phyloP scores from a whole-genome alignment of 1,284 basidiomycete genomes.

The Sanghuangporus baumii region DNA sequence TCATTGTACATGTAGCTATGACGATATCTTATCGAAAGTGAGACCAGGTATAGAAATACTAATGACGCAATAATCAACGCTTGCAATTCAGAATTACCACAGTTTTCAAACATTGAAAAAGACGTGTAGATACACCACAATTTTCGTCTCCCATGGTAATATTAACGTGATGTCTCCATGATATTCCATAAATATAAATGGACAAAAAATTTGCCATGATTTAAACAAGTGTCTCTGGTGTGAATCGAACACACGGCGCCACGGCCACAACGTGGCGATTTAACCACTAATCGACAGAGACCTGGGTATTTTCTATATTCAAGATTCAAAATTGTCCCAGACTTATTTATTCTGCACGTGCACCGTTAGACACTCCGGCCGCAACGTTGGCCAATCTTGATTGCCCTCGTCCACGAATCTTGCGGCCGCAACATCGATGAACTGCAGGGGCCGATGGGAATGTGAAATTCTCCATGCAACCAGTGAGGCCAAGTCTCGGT shows the following conservation, averaged over 20 bases:
- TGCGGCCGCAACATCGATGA: neutral
- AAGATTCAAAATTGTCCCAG: neutral
- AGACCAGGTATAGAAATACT: too few relatives aligned
- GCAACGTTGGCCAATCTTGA: neutral
- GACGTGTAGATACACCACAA: too few relatives aligned
- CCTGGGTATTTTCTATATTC: neutral
- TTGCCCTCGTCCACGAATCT: neutral
- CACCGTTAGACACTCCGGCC: neutral
- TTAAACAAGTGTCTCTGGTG: conserved; percentile 9
- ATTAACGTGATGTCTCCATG: neutral
- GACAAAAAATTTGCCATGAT: neutral
- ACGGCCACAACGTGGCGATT: conserved; percentile 19
- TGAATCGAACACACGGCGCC: conserved; percentile 19
- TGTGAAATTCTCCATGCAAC: too few relatives aligned
- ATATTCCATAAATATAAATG: neutral
- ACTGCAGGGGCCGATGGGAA: too few relatives aligned
- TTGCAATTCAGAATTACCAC: neutral
- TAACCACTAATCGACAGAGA: conserved; percentile 20
- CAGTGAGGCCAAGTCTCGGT: too few relatives aligned
- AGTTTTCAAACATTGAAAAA: too few relatives aligned
- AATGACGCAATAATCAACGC: neutral
- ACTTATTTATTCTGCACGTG: neutral
- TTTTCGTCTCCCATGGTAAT: neutral
- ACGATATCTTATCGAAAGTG: too few relatives aligned
- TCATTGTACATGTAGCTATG: too few relatives aligned